Base-by-base conservation (phyloP, 306 rosid genomes). In the Canavalia gladiata region DNA sequence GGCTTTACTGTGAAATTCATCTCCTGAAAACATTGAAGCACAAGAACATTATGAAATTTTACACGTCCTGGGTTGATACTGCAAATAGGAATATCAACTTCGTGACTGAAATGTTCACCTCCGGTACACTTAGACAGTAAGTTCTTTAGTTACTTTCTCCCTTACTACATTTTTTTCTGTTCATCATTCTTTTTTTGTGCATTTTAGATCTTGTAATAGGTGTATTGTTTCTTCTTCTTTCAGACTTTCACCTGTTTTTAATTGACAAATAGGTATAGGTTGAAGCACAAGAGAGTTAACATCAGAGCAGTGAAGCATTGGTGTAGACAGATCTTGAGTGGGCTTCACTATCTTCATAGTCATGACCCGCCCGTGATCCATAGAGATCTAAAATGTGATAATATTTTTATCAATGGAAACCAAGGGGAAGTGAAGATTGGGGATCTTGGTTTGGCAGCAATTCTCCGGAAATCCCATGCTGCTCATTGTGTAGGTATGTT, bases 401-500 rank as follows among this genome's bases (percentile, higher is more conserved):
- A 95, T 41, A 95, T 95, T 78, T 93, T 95, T 73, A 68, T 95
- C 46, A 95, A 95, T 90, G 99, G 99, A 45, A 91, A 95, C 78
- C 97, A 91, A 80, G 99, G 99, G 69, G 97, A 91, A 87, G 94
- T 95, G 47, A 95, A 95, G 89, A 95, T 95, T 70, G 99, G 99
- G 49, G 99, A 93, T 86, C 99, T 95, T 68, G 99, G 99, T 74
- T 88, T 95, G 1, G 99, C 99, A 2, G 97, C 99, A 45, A 90
- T 91, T 81, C 93, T 93, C 51, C 84, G 90, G 54, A 95, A 95
- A 86, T 95, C 99, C 1, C 97, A 90, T 57, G 97, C 95, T 45
- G 97, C 90, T 66, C 94, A 86, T 78, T 95, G 99, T 68, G 99
- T 95, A 51, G 99, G 99, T 95, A 86, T 78, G 88, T 77, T 82